Base-by-base conservation (phyloP, 306 rosid species). In the Inga laurina region DNA sequence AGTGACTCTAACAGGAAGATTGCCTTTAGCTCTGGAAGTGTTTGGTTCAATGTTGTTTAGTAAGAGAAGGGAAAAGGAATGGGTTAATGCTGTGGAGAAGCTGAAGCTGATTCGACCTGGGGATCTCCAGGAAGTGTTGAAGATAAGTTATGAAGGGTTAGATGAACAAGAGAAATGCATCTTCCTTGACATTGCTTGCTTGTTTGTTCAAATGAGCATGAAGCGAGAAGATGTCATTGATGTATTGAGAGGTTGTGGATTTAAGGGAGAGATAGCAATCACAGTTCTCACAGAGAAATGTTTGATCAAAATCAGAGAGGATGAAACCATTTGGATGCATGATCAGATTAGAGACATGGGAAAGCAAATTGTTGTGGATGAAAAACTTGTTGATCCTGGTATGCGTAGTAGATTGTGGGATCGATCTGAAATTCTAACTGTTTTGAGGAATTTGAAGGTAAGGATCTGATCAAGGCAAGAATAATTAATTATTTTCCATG, bases 261-360 rank as follows among this genome's bases (percentile, higher is more conserved):
- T 86, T 35, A 41, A 43, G 14, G 93, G 88, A 48, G 97, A 93
- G 89, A 75, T 62, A 56, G 88, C 79, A 37, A 44, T 88, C 65
- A 54, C 83, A 0, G 82, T 39, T 0, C 92, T 93, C 6, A 70
- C 76, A 5, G 71, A 81, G 45, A 93, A 82, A 76, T 88, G 92
- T 39, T 90, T 93, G 67, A 83, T 91, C 51, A 93, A 90, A 84
- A 77, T 91, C 45, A 71, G 73, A n/a, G 24, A 45, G 27, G 86
- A 83, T 1, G 77, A 81, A 16, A 78, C 74, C 2, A 22, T 93
- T 78, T 86, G 89, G 90, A 86, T 91, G 92, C 97, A 93, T 45
- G 95, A 93, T 77, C 95, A 93, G 66, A 65, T 93, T 69, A 90
- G 91, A 80, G 93, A 91, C 77, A 88, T 90, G 97, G 95, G 91